Evolutionary conservation across 148 eudicot genomes (phyloP).

Genomic region (Camellia lanceoleosa): DNA sequence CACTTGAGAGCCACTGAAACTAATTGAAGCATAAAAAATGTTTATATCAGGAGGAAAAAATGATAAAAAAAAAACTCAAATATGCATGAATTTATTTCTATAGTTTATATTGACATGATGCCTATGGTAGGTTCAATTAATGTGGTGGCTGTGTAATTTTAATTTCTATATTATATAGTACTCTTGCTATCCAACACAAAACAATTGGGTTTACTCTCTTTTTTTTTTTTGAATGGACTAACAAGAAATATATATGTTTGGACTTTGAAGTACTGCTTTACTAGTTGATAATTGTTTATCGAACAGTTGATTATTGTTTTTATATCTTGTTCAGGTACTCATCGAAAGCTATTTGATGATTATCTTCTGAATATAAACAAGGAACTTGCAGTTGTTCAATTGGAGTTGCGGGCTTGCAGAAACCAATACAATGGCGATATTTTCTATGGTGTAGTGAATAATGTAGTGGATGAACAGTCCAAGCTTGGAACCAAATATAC

Average conservation of each 20-base stretch:
- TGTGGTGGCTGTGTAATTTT: not conserved
- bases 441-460: slow-evolving; percentile 78
- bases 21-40: slow-evolving; percentile 1
- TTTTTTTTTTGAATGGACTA: too few species aligned
- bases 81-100: not conserved
- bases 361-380: slow-evolving; percentile 69
- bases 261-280: not conserved
- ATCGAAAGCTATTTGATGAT: slow-evolving; percentile 53
- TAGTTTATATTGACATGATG: not conserved
- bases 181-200: not conserved
- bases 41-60: not conserved
- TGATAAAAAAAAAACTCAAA: not conserved
- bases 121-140: not conserved
- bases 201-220: too few species aligned
- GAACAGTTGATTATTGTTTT: not conserved
- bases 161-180: not conserved
- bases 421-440: slow-evolving; percentile 85
- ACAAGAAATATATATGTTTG: not conserved
- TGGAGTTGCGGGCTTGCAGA: slow-evolving; percentile 82
- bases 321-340: slow-evolving; percentile 34
- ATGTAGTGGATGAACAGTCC: slow-evolving; percentile 82
- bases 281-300: not conserved
- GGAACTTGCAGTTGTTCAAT: slow-evolving; percentile 68
- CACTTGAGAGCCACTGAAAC: not conserved
- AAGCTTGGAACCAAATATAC: slow-evolving; percentile 84